Conservation (phyloP, 495 filamentous ascomycete species). For the Staphylotrichum tortipilum region DNA sequence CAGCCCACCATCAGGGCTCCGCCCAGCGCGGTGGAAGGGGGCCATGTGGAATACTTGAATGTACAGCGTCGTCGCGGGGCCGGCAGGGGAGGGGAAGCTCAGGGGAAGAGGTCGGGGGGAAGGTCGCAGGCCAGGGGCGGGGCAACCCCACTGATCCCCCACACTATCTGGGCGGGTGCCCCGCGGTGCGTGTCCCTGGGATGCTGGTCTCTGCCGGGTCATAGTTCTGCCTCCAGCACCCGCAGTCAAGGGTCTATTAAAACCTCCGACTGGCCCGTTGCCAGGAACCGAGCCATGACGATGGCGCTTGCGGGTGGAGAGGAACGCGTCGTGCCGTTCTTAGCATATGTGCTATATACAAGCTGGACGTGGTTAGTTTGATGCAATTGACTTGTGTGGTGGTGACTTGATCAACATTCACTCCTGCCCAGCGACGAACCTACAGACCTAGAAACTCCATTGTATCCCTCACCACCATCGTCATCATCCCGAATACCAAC, state of each 20-base stretch:
- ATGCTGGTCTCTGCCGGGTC: slow-evolving; percentile 8
- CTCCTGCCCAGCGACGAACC: too few species aligned
- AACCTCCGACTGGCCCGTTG: slow-evolving; percentile 11
- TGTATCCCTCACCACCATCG: neutral
- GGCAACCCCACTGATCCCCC: too few species aligned
- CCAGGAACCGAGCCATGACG: neutral
- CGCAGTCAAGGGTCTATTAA: slow-evolving; percentile 8
- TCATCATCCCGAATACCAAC: too few species aligned
- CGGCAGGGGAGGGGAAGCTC: slow-evolving; percentile 8
- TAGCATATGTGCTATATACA: too few species aligned
- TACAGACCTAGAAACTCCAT: too few species aligned
- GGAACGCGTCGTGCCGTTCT: too few species aligned
- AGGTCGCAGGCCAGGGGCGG: too few species aligned
- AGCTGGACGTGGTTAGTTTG: too few species aligned
- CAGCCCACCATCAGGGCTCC: neutral
- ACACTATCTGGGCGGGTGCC: neutral
- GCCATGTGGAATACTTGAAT: neutral
- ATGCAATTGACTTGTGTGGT: too few species aligned
- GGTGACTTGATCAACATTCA: too few species aligned
- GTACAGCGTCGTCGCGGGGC: too few species aligned
- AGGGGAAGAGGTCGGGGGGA: too few species aligned
- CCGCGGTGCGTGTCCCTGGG: neutral
- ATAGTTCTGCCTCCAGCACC: slow-evolving; percentile 19
- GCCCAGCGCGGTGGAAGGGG: neutral
- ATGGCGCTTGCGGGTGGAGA: slow-evolving; percentile 2